Evolutionary conservation across 345 rosid genomes (phyloP).

Genomic region (Pugionium dolabratum): DNA sequence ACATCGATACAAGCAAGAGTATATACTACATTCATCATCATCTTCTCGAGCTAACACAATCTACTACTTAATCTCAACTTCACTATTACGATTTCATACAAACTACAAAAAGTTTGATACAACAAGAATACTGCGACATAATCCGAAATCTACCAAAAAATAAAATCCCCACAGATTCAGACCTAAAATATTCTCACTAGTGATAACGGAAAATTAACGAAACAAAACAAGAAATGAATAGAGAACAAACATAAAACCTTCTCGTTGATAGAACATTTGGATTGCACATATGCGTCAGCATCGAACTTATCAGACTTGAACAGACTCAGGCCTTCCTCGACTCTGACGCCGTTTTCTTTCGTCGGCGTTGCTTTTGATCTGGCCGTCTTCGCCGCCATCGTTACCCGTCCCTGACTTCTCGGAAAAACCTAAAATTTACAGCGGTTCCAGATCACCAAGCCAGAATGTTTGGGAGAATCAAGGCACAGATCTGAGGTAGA

Average conservation of each 20-base stretch:
- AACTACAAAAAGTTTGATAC: neutral
- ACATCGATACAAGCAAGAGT: neutral
- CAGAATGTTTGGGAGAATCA: neutral
- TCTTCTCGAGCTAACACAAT: constrained; percentile 13
- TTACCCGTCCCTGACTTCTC: neutral
- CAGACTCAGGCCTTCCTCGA: constrained; percentile 77
- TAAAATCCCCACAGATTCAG: neutral
- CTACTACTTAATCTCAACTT: neutral
- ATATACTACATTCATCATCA: neutral
- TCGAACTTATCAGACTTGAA: constrained; percentile 96
- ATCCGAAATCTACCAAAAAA: neutral
- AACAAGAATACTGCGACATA: neutral
- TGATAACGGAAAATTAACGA: neutral
- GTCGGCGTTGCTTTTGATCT: constrained; percentile 61
- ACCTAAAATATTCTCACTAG: neutral
- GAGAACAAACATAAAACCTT: constrained; percentile 50
- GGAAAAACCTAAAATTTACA: constrained; percentile 8
- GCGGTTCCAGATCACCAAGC: constrained; percentile 24
- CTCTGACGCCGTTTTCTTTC: constrained; percentile 73
- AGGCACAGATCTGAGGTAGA: constrained; percentile 31
- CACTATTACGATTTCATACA: neutral
- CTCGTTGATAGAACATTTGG: constrained; percentile 95
- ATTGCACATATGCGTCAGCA: constrained; percentile 86
- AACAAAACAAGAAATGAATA: neutral
- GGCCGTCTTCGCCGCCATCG: constrained; percentile 66